Conservation (phyloP, 2,329 filamentous ascomycete species). For the Cordyceps farinosa region DNA sequence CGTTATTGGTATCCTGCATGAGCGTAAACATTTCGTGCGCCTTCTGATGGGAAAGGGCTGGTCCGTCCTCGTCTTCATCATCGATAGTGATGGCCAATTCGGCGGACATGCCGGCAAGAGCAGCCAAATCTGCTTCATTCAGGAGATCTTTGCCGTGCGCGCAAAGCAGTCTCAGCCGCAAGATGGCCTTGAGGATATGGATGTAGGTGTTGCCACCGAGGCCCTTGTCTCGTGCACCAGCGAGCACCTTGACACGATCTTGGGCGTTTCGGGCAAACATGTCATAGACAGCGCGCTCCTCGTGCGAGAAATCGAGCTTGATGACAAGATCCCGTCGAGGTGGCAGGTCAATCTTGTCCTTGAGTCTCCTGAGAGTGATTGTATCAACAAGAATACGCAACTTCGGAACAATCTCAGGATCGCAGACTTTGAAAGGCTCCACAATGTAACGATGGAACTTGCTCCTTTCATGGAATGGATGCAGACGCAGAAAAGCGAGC, state of each 20-base stretch:
- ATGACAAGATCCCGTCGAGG: constrained; percentile 69
- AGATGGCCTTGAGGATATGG: constrained; percentile 86
- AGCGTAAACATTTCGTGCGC: constrained; percentile 83
- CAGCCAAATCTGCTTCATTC: constrained; percentile 74
- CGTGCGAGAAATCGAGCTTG: constrained; percentile 67
- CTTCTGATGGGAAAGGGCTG: constrained; percentile 61
- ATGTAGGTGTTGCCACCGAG: constrained; percentile 87
- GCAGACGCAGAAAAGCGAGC: constrained; percentile 78
- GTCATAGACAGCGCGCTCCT: constrained; percentile 76
- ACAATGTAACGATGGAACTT: constrained; percentile 79
- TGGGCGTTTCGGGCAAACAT: constrained; percentile 79
- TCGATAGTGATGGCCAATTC: constrained; percentile 87
- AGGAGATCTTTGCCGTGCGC: constrained; percentile 92
- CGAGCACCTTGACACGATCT: constrained; percentile 74
- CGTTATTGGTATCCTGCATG: constrained; percentile 76
- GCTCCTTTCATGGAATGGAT: constrained; percentile 75
- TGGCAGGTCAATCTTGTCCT: constrained; percentile 85
- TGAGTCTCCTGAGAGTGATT: constrained; percentile 87
- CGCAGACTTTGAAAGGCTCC: constrained; percentile 79
- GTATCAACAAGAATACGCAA: constrained; percentile 87
- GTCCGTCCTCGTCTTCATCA: constrained; percentile 64
- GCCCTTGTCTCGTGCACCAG: constrained; percentile 51
- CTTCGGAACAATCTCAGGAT: constrained; percentile 78
- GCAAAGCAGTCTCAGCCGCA: constrained; percentile 84
- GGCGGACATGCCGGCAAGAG: constrained; percentile 75